Evolutionary conservation across 306 rosid species (phyloP).

Genomic region (Senna tora): DNA sequence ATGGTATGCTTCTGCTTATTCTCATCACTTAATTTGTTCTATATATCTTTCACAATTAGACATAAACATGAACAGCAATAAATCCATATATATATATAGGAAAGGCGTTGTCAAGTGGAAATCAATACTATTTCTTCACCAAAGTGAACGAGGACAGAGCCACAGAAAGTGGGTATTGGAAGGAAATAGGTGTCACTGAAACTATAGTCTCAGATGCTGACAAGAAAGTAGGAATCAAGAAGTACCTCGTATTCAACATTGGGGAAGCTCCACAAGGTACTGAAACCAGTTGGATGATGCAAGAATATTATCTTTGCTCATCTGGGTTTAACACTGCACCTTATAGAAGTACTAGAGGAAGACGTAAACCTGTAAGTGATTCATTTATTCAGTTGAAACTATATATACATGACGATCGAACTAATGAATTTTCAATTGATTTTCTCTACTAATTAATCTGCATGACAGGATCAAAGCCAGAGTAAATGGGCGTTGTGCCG

Average conservation of each 20-base stretch:
- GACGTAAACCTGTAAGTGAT: conserved; percentile 35
- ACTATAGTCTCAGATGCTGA: conserved; percentile 38
- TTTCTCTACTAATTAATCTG: conserved; percentile 3
- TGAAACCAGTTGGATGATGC: conserved; percentile 58
- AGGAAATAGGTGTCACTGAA: conserved; percentile 41
- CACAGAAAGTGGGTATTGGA: conserved; percentile 57
- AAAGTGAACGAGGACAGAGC: conserved; percentile 43
- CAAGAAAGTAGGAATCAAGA: conserved; percentile 53
- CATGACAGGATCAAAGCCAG: conserved; percentile 40
- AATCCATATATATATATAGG: conserved; percentile 34
- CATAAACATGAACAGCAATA: too few relatives aligned
- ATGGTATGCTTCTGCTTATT: conserved; percentile 37
- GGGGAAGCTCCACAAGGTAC: conserved; percentile 43
- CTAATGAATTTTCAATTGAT: conserved; percentile 18
- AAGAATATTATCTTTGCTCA: conserved; percentile 51
- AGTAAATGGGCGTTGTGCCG: conserved; percentile 55
- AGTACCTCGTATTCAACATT: conserved; percentile 47
- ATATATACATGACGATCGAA: not conserved
- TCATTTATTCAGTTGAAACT: not conserved
- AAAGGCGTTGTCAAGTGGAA: conserved; percentile 51
- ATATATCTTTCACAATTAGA: conserved; percentile 9
- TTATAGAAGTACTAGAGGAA: conserved; percentile 23
- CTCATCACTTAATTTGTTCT: not conserved
- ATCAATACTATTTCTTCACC: conserved; percentile 50
- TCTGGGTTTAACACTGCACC: conserved; percentile 27